Base-by-base conservation (phyloP, 768 basidiomycete genomes). In the Phylloporus sp. region DNA sequence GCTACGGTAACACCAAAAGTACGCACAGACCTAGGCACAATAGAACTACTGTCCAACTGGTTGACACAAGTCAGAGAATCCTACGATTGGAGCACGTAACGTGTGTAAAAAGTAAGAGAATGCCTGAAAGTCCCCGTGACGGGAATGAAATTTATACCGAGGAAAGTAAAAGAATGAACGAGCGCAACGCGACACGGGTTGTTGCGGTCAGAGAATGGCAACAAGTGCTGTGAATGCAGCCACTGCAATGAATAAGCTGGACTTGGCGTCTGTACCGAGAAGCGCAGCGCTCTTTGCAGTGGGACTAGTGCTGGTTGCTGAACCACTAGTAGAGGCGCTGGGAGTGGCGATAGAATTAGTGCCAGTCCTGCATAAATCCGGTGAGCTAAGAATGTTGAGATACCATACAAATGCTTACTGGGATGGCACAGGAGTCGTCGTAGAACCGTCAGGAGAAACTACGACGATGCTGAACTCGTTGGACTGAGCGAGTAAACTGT, bases 401-500 rank as follows among this genome's bases (percentile, higher is more conserved):
- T 17, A 21, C 4, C 5, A 21, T 5, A 23, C 18, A 5, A 17
- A 9, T 24, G 17, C 64, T 65, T 39, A 64, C 62, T 46, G 38
- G 17, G 5, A 5, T 15, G 57, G 48, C 6, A 28, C 24, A 34
- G 53, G 31, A 13, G 54, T 44, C 10, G 60, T 44, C 14, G 63
- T 38, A 6, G 66, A 44, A 7, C 24, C 36, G 23, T 24, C 40
- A 27, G 63, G 52, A 27, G 60, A 52, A 23, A 48, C 23, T 1
- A 49, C 48, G 33, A 62, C 64, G 61, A 82, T 79, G 56, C 61
- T 67, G 66, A 91, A 93, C 45, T 78, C 60, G 22, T 46, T 42
- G 15, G 87, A 90, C 67, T 93, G 88, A 31, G 89, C 87, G 43
- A 80, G 74, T 54, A 92, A 80, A 41, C 67, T 66, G 62, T 64